Percentiles rank a stretch among this genome's conserved stretches.
Evolutionary conservation across 2,329 filamentous ascomycete genomes (phyloP).

Genomic region (Aspergillus clavatus): DNA sequence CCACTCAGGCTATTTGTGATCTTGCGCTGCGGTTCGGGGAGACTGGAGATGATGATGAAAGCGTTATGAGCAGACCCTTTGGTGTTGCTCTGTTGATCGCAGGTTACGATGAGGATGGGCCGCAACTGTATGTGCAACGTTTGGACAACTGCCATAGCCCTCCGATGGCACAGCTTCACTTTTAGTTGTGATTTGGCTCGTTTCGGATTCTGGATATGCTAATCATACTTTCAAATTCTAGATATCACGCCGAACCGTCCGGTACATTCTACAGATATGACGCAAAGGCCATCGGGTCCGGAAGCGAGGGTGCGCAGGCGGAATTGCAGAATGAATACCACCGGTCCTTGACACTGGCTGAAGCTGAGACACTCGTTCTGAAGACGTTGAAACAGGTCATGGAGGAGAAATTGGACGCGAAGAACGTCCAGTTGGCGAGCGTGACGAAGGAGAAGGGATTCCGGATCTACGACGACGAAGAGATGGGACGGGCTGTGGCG

Average conservation of each 20-base stretch:
- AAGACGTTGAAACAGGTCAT: constrained; percentile 99
- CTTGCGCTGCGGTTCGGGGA: constrained; percentile 93
- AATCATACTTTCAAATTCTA: constrained; percentile 26
- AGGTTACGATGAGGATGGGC: constrained; percentile 94
- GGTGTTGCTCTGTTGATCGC: constrained; percentile 95
- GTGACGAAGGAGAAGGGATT: constrained; percentile 98
- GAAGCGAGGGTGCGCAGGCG: constrained; percentile 93
- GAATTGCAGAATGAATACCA: constrained; percentile 99
- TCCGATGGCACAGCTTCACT: background rate
- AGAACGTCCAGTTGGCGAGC: constrained; percentile 97
- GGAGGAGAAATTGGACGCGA: constrained; percentile 98
- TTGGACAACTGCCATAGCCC: too few relatives aligned
- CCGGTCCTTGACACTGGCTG: constrained; percentile 87
- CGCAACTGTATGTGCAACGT: constrained; percentile 62
- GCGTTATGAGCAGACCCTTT: constrained; percentile 96
- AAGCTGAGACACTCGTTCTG: constrained; percentile 90
- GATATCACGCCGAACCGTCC: constrained; percentile 94
- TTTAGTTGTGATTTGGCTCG: background rate
- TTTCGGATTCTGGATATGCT: background rate
- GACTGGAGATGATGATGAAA: constrained; percentile 95
- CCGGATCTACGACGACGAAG: constrained; percentile 95
- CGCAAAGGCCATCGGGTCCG: constrained; percentile 96
- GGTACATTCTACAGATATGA: constrained; percentile 99
- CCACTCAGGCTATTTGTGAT: constrained; percentile 98
- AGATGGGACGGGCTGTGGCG: constrained; percentile 91